phyloP scores from a whole-genome alignment of 1,284 basidiomycete genomes.

The Abortiporus biennis region DNA sequence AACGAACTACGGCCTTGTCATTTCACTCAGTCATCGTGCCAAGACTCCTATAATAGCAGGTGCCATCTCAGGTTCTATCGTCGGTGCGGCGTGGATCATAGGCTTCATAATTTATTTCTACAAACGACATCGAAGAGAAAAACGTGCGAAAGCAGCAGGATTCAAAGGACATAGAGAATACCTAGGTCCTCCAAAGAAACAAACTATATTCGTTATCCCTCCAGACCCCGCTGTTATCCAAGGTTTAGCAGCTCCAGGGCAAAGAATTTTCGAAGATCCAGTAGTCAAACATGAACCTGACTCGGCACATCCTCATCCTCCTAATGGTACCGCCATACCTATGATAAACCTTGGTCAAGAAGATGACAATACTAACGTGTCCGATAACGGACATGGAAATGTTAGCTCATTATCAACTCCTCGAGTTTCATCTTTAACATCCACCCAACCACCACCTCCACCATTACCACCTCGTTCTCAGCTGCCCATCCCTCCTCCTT shows the following conservation, averaged over 20 bases:
- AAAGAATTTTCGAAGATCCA: slow-evolving; percentile 30
- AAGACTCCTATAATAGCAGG: slow-evolving; percentile 64
- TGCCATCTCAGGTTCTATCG: slow-evolving; percentile 45
- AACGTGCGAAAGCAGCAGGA: slow-evolving; percentile 22
- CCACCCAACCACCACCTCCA: too few species aligned
- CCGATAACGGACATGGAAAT: too few species aligned
- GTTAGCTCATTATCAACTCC: too few species aligned
- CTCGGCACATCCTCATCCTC: too few species aligned
- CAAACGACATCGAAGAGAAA: slow-evolving; percentile 26
- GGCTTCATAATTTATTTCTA: slow-evolving; percentile 29
- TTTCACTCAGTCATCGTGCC: slow-evolving; percentile 37
- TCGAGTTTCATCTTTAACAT: too few species aligned
- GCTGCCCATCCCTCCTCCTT: too few species aligned
- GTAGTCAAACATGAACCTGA: not conserved
- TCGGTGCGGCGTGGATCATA: slow-evolving; percentile 44
- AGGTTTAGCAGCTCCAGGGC: slow-evolving; percentile 39
- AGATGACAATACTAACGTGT: too few species aligned
- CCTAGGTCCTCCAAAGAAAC: slow-evolving; percentile 23
- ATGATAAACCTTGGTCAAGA: too few species aligned
- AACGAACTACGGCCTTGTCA: not conserved
- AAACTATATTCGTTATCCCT: slow-evolving; percentile 46
- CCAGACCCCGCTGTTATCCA: slow-evolving; percentile 61
- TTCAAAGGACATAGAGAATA: slow-evolving; percentile 25
- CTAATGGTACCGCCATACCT: too few species aligned
- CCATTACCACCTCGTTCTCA: too few species aligned